Evolutionary conservation across 805 yeast species (phyloP).

Genomic region (Wickerhamomyces chaumierensis): DNA sequence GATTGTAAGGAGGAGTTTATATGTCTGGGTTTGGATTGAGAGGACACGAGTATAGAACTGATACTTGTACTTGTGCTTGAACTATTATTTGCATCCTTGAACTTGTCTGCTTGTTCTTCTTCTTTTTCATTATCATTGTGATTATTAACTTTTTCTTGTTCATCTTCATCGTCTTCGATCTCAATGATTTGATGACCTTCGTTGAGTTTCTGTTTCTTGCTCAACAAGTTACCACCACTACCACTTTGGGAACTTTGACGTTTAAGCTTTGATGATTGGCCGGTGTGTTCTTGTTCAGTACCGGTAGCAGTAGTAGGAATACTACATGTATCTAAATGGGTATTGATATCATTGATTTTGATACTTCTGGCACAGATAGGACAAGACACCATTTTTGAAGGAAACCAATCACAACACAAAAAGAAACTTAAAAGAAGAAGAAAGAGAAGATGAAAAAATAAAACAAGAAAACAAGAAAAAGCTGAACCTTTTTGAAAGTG

Average conservation of each 20-base stretch:
- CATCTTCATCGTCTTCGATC: constrained; percentile 5
- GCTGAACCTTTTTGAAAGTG: no score
- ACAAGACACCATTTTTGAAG: constrained; percentile 16
- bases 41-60: neutral
- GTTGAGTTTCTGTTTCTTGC: constrained; percentile 1
- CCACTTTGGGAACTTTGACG: neutral
- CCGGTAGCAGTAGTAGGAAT: no score
- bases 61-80: neutral
- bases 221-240: constrained; percentile 2
- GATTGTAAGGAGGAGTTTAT: neutral
- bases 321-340: constrained; percentile 16
- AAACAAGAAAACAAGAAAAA: no score
- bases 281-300: no score
- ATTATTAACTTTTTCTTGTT: neutral
- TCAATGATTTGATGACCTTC: constrained; percentile 12
- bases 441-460: no score
- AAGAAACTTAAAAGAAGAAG: no score
- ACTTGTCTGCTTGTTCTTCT: neutral
- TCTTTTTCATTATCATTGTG: constrained; percentile 1
- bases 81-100: neutral
- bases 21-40: neutral
- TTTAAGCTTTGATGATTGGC: no score
- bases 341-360: constrained; percentile 11
- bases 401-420: no score
- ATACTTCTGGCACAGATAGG: constrained; percentile 15